Percentiles rank a stretch among this genome's conserved stretches.
Evolutionary conservation across 2,329 filamentous ascomycete species (phyloP).

Genomic region (Phoma sp.): DNA sequence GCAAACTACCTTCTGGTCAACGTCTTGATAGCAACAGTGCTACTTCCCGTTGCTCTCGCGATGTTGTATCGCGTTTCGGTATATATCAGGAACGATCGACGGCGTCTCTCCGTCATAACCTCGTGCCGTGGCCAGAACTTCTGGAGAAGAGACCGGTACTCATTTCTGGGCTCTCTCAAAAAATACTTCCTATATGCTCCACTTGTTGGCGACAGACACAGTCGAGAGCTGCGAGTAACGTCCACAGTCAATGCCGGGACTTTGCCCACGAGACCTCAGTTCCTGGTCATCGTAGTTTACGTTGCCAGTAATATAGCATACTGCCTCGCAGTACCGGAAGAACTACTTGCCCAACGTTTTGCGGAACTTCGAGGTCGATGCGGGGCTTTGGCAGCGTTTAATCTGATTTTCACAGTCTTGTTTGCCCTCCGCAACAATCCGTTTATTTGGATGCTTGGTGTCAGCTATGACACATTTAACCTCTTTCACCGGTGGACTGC

Average conservation of each 20-base stretch:
- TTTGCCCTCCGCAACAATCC: constrained; percentile 78
- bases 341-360: constrained; percentile 75
- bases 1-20: constrained; percentile 50
- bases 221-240: constrained; percentile 47
- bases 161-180: constrained; percentile 43
- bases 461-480: constrained; percentile 82
- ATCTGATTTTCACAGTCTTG: constrained; percentile 76
- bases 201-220: constrained; percentile 48
- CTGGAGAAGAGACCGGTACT: constrained; percentile 21
- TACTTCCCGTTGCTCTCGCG: constrained; percentile 12
- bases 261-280: constrained; percentile 51
- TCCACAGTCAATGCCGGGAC: constrained; percentile 51
- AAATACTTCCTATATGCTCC: constrained; percentile 52
- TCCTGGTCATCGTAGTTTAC: constrained; percentile 51
- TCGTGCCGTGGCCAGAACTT: constrained; percentile 19
- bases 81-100: constrained; percentile 17
- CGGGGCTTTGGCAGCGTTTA: constrained; percentile 74
- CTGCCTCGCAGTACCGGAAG: constrained; percentile 59
- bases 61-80: constrained; percentile 13
- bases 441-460: constrained; percentile 70
- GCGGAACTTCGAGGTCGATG: constrained; percentile 66
- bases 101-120: constrained; percentile 13
- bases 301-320: constrained; percentile 51
- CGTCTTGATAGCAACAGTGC: constrained; percentile 18
- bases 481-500: constrained; percentile 79